phyloP scores from a whole-genome alignment of 2,329 filamentous ascomycete genomes.

The Cytospora paraplurivora region DNA sequence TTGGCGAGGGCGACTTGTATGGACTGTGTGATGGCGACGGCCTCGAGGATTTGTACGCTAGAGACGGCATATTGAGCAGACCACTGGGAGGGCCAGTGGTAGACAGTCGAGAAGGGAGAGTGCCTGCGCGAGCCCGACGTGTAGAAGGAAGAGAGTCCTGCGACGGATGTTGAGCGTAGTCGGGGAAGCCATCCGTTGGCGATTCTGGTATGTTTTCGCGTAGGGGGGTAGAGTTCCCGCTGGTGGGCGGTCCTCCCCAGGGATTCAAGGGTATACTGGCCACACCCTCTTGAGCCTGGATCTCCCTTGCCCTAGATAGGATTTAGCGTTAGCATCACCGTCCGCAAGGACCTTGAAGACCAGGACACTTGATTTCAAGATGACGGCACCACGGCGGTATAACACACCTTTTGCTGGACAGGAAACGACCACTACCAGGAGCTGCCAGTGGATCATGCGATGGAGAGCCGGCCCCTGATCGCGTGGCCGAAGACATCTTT shows the following conservation, averaged over 20 bases:
- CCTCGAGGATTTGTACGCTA: constrained; percentile 76
- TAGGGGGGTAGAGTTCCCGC: constrained; percentile 92
- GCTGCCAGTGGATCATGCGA: constrained; percentile 79
- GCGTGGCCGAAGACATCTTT: constrained; percentile 62
- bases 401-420: constrained; percentile 90
- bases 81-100: constrained; percentile 67
- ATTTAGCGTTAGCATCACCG: constrained; percentile 28
- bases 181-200: constrained; percentile 92
- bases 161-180: constrained; percentile 74
- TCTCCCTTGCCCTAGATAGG: constrained; percentile 79
- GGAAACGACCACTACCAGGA: constrained; percentile 57
- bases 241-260: constrained; percentile 95
- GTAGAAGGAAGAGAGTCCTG: constrained; percentile 67
- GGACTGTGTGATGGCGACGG: constrained; percentile 86
- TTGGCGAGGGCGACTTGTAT: constrained; percentile 70
- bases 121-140: constrained; percentile 86
- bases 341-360: constrained; percentile 25
- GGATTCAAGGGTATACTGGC: constrained; percentile 67
- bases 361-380: not conserved
- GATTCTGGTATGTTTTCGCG: constrained; percentile 98
- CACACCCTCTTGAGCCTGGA: constrained; percentile 93
- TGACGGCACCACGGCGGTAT: constrained; percentile 14
- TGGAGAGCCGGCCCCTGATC: constrained; percentile 92
- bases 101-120: constrained; percentile 92
- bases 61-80: constrained; percentile 55